A percentile compares a stretch with the other conserved stretches of the same genome.
These are phyloP conservation scores for Paramecium caudatum DNA, from an alignment of 73 alveolate genomes.

Conservation along the genomic window DNA sequence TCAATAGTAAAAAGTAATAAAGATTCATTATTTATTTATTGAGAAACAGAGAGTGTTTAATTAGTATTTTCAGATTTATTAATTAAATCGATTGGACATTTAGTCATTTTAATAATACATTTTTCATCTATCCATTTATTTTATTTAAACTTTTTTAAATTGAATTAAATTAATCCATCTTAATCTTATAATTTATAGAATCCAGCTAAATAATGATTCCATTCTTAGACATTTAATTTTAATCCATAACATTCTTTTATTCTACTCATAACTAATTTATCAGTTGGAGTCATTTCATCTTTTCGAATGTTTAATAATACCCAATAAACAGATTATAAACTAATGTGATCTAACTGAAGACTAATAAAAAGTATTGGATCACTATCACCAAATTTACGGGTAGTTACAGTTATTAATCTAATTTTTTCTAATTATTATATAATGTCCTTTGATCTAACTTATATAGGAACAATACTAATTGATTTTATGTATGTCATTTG, in stretches of 20 bases:
- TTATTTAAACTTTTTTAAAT: background rate
- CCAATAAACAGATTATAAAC: constrained; percentile 76
- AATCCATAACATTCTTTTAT: constrained; percentile 86
- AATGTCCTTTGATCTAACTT: constrained; percentile 16
- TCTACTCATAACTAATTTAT: constrained; percentile 84
- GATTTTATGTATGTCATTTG: constrained; percentile 41
- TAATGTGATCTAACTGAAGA: constrained; percentile 26
- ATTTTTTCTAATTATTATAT: constrained; percentile 26
- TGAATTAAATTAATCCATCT: constrained; percentile 68
- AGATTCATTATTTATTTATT: constrained; percentile 34
- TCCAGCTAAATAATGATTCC: constrained; percentile 82
- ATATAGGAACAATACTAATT: background rate
- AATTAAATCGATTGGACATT: constrained; percentile 45
- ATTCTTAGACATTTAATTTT: constrained; percentile 79
- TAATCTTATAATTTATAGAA: constrained; percentile 53
- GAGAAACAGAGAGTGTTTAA: background rate
- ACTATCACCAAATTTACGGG: constrained; percentile 45
- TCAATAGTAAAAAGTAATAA: constrained; percentile 59
- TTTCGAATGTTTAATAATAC: constrained; percentile 77
- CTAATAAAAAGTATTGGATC: constrained; percentile 44
- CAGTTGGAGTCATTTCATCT: constrained; percentile 90
- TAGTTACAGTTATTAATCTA: constrained; percentile 15
- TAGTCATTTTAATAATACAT: constrained; percentile 58
- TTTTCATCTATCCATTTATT: constrained; percentile 42
- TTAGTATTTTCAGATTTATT: constrained; percentile 66